Evolutionary conservation across 179 eudicot genomes (phyloP), one percentile per base, ranked within the genome.

Genomic region (Drosera spatulata): DNA sequence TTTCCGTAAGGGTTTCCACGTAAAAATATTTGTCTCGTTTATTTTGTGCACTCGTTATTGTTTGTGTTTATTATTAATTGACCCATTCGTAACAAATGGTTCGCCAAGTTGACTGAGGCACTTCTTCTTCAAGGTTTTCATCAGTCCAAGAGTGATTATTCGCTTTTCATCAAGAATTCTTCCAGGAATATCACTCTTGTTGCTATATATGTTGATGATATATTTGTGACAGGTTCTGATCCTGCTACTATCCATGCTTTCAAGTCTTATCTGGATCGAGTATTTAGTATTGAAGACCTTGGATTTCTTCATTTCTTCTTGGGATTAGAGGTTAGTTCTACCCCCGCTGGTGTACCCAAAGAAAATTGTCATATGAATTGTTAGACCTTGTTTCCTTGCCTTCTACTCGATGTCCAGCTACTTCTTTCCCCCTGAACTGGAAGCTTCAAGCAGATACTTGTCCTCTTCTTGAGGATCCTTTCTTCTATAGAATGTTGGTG

Each of bases 81-180:
- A n/a, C n/a, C n/a, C n/a, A n/a, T n/a, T n/a, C n/a, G n/a, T n/a
- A n/a, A n/a, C n/a, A n/a, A 52, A 52, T 52, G 55, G 13, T 52
- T 52, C 14, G 33, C 22, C 55, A 52, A 52, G 6, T n/a, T 52
- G 3, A 8, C 3, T 52, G 15, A 3, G 7, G 15, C 6, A 2
- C 33, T 52, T 0, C 15, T 2, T 2, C 12, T 6, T n/a, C 12
- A 2, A 11, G 13, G 55, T 11, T 52, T n/a, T 13, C 3, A 3
- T 10, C 22, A 52, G 14, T n/a, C 55, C 55, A 52, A 52, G 14
- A 52, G 3, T n/a, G 55, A 52, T 40, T 58, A 58, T 5, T 58
- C 61, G 0, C 13, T 58, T 41, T 58, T 58, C 7, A 7, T 58
- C 6, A 22, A 22, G 33, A 22, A 58, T 7, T 14, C 6, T 4